Percentiles rank a stretch among this genome's conserved stretches.
These are phyloP conservation scores for Oleoguttula mirabilis DNA, from an alignment of 495 filamentous ascomycete species.

Conservation along the genomic window DNA sequence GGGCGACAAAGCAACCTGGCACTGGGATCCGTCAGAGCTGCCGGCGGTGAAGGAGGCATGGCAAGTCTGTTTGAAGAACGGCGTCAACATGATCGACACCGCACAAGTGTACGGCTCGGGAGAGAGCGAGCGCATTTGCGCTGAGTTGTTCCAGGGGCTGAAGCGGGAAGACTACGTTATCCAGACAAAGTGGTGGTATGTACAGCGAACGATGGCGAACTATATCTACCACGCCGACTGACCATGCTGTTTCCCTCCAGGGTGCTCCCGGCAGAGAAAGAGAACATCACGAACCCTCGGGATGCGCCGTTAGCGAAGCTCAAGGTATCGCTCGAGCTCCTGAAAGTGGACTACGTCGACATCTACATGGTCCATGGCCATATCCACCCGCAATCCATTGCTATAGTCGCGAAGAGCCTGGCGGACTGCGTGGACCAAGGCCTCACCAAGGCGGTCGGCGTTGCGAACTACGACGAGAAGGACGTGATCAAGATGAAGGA, in stretches of 20 bases:
- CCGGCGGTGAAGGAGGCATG: conserved; percentile 27
- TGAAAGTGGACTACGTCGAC: conserved; percentile 20
- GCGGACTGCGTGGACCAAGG: conserved; percentile 34
- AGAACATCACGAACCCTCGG: conserved; percentile 16
- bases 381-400: conserved; percentile 17
- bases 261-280: conserved; percentile 12
- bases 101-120: too few species aligned
- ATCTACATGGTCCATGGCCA: conserved; percentile 22
- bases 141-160: too few species aligned
- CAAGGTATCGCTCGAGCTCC: conserved; percentile 12
- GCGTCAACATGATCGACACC: too few species aligned
- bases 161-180: too few species aligned
- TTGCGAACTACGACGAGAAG: conserved; percentile 33
- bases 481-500: conserved; percentile 32
- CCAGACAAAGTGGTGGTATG: conserved; percentile 30
- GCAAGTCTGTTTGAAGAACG: too few species aligned
- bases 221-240: conserved; percentile 34
- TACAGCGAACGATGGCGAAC: conserved; percentile 26
- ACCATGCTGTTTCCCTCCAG: conserved; percentile 22
- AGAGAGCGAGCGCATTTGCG: too few species aligned
- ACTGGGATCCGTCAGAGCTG: conserved; percentile 26
- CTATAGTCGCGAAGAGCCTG: conserved; percentile 19
- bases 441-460: conserved; percentile 29
- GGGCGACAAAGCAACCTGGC: conserved; percentile 35
- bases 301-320: conserved; percentile 16